A percentile compares a stretch with the other conserved stretches of the same genome.
phyloP scores from a whole-genome alignment of 352 stramenopile genomes.

The Globisporangium yorkense region DNA sequence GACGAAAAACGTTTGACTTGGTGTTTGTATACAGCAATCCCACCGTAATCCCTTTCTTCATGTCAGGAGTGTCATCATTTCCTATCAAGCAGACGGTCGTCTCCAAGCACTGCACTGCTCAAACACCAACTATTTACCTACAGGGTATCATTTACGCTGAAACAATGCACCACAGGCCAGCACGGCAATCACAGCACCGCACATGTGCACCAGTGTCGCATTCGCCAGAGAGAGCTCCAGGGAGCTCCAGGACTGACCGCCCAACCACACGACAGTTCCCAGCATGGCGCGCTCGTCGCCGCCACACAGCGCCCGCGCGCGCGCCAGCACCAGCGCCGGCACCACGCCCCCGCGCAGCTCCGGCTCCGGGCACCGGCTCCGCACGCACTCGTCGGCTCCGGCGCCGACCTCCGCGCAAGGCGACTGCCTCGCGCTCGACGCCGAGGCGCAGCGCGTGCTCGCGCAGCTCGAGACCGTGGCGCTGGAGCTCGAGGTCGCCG shows the following conservation, averaged over 20 bases:
- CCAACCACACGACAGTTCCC: not conserved
- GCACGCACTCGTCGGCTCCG: not conserved
- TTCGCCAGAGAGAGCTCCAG: not conserved
- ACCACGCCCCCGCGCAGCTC: not conserved
- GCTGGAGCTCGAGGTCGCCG: slow-evolving; percentile 18
- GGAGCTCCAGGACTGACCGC: not conserved
- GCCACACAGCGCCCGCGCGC: not conserved
- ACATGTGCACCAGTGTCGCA: too few species aligned
- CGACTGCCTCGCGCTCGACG: not conserved
- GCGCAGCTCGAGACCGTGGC: slow-evolving; percentile 27
- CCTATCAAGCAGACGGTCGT: not conserved
- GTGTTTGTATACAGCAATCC: too few species aligned
- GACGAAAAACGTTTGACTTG: too few species aligned
- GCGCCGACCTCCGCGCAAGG: not conserved
- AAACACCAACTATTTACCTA: not conserved
- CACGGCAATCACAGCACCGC: not conserved
- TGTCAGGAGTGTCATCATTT: not conserved
- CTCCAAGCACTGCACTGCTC: not conserved
- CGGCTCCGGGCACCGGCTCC: not conserved
- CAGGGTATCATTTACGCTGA: not conserved
- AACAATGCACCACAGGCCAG: not conserved
- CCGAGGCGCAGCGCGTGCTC: slow-evolving; percentile 12
- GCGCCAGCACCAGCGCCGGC: not conserved
- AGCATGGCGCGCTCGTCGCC: not conserved
- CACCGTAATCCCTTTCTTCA: not conserved